These are phyloP conservation scores for Geosmithia putterillii DNA, from an alignment of 2,329 filamentous ascomycete species.

Conservation along the genomic window DNA sequence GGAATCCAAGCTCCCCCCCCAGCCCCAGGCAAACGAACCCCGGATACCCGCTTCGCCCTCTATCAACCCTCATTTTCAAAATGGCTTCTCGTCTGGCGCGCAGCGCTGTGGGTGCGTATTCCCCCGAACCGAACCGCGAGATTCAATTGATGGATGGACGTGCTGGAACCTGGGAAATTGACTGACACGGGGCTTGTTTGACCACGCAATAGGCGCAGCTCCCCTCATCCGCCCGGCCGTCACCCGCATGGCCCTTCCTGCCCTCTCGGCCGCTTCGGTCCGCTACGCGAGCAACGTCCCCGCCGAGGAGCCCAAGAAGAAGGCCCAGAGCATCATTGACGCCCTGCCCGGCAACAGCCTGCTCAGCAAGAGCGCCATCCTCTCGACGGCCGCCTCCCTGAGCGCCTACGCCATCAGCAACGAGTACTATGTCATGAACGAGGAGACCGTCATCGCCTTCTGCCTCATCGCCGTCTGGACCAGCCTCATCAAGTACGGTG, in stretches of 20 bases:
- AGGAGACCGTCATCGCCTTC: slow-evolving; percentile 92
- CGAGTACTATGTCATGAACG: slow-evolving; percentile 99
- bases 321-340: slow-evolving; percentile 92
- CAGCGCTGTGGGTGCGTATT: slow-evolving; percentile 78
- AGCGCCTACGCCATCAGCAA: slow-evolving; percentile 96
- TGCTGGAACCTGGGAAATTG: too few species aligned
- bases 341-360: slow-evolving; percentile 84
- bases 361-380: slow-evolving; percentile 91
- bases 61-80: slow-evolving; percentile 51
- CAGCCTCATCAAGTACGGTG: slow-evolving; percentile 84
- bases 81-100: slow-evolving; percentile 98
- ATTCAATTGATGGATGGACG: too few species aligned
- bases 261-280: slow-evolving; percentile 55
- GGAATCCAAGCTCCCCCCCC: slow-evolving; percentile 9
- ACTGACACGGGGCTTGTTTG: neutral
- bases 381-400: slow-evolving; percentile 83
- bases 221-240: slow-evolving; percentile 78
- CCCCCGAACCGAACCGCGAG: slow-evolving; percentile 6
- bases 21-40: slow-evolving; percentile 29
- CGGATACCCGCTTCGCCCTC: slow-evolving; percentile 22
- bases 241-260: slow-evolving; percentile 62
- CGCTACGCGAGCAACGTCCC: slow-evolving; percentile 69
- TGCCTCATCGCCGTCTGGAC: slow-evolving; percentile 89
- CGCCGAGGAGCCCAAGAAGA: slow-evolving; percentile 83
- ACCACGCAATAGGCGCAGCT: slow-evolving; percentile 49